phyloP scores from a whole-genome alignment of 306 rosid species.

The Canavalia ensiformis region DNA sequence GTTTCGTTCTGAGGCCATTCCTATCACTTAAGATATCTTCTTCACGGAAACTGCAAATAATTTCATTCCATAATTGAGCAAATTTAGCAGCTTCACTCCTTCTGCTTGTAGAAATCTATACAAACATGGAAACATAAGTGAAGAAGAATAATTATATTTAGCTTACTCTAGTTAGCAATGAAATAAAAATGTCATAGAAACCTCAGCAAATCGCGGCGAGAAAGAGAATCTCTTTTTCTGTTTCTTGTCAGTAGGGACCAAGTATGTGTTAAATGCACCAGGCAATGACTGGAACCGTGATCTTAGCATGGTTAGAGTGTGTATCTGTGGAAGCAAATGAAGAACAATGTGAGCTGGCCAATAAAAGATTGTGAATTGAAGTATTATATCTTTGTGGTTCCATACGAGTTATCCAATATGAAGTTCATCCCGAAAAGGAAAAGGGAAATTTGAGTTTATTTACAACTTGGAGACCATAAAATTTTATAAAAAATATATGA shows the following conservation, averaged over 20 bases:
- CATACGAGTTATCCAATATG: slow-evolving; percentile 34
- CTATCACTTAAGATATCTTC: slow-evolving; percentile 92
- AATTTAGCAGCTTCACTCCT: slow-evolving; percentile 99
- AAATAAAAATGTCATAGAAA: slow-evolving; percentile 49
- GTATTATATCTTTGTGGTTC: slow-evolving; percentile 32
- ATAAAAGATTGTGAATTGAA: slow-evolving; percentile 19
- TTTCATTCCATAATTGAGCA: slow-evolving; percentile 97
- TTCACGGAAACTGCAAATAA: slow-evolving; percentile 97
- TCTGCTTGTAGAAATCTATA: slow-evolving; percentile 81
- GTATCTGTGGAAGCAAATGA: slow-evolving; percentile 69
- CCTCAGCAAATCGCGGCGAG: slow-evolving; percentile 90
- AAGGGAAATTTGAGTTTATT: not conserved
- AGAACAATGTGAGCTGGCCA: slow-evolving; percentile 34
- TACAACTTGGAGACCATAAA: slow-evolving; percentile 38
- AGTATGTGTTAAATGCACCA: slow-evolving; percentile 90
- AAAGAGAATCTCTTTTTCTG: slow-evolving; percentile 76
- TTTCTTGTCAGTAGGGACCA: slow-evolving; percentile 92
- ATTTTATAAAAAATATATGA: slow-evolving; percentile 1
- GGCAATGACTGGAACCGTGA: slow-evolving; percentile 96
- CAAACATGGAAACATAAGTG: slow-evolving; percentile 46
- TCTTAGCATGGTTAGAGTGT: slow-evolving; percentile 93
- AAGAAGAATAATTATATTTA: slow-evolving; percentile 31
- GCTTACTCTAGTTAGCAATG: slow-evolving; percentile 36
- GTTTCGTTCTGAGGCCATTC: slow-evolving; percentile 61
- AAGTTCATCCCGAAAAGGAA: slow-evolving; percentile 17